A percentile compares a stretch with the other conserved stretches of the same genome.
Evolutionary conservation across 2,329 filamentous ascomycete species (phyloP).

Genomic region (Aspergillus sp.): DNA sequence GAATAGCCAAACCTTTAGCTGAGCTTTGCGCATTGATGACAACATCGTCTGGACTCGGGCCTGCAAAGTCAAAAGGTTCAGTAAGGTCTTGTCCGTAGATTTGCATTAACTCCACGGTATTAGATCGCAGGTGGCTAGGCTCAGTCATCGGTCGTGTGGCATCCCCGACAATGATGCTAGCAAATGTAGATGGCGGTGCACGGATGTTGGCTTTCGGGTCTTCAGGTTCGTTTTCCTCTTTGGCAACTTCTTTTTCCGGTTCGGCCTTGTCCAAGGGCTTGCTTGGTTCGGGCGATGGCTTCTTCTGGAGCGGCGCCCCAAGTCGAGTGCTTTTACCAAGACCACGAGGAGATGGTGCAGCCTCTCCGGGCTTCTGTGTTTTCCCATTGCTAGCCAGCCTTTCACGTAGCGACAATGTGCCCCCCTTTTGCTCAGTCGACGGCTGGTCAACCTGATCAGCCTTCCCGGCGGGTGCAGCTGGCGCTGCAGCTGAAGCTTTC

Average conservation of each 20-base stretch:
- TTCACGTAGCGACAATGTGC: constrained; percentile 33
- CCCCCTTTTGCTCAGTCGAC: constrained; percentile 15
- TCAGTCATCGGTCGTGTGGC: constrained; percentile 19
- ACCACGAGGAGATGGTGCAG: constrained; percentile 14
- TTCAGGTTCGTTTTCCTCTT: constrained; percentile 6
- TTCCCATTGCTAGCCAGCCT: constrained; percentile 30
- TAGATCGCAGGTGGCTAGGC: constrained; percentile 29
- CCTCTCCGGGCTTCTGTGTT: constrained; percentile 19
- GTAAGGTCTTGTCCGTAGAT: constrained; percentile 37
- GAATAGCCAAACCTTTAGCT: constrained; percentile 67
- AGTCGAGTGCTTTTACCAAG: constrained; percentile 13
- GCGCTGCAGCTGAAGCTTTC: constrained; percentile 33
- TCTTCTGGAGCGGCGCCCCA: constrained; percentile 12
- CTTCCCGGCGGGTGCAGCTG: constrained; percentile 1
- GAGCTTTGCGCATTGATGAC: constrained; percentile 74
- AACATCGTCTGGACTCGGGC: constrained; percentile 87
- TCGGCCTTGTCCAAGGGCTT: constrained; percentile 4
- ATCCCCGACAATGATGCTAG: constrained; percentile 38
- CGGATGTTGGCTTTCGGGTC: constrained; percentile 26
- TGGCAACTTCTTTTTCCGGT: not conserved
- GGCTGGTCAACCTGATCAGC: constrained; percentile 7
- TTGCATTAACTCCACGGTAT: constrained; percentile 28
- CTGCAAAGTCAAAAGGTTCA: constrained; percentile 61
- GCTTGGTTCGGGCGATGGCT: constrained; percentile 13
- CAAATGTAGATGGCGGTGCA: constrained; percentile 49